These are phyloP conservation scores for Geoglossum glabrum DNA, from an alignment of 495 filamentous ascomycete species.

Conservation along the genomic window DNA sequence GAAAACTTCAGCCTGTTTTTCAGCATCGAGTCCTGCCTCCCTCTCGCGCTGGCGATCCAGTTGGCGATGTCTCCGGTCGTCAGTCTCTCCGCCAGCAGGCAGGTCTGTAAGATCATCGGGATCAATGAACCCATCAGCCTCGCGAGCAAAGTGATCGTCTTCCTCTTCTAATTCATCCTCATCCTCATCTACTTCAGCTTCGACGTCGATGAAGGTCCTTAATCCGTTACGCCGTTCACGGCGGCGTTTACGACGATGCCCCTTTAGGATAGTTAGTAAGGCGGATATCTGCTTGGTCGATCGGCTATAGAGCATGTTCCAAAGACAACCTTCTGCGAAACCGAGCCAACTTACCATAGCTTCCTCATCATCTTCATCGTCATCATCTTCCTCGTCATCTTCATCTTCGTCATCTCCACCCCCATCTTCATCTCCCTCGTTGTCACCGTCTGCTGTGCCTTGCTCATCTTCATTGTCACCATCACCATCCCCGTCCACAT, in stretches of 20 bases:
- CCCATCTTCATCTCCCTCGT: slow-evolving; percentile 11
- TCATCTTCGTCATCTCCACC: slow-evolving; percentile 8
- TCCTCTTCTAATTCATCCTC: slow-evolving; percentile 7
- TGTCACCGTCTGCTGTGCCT: neutral
- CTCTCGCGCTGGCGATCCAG: slow-evolving; percentile 80
- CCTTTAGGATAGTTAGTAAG: neutral
- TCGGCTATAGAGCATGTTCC: neutral
- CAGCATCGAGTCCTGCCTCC: slow-evolving; percentile 69
- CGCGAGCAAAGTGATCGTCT: slow-evolving; percentile 41
- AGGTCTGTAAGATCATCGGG: slow-evolving; percentile 73
- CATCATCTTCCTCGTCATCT: slow-evolving; percentile 5
- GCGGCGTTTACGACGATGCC: slow-evolving; percentile 7
- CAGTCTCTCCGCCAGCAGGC: slow-evolving; percentile 56
- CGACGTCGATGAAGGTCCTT: slow-evolving; percentile 4
- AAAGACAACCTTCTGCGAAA: no score
- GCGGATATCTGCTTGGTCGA: neutral
- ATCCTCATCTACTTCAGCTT: slow-evolving; percentile 3
- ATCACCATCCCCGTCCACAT: neutral
- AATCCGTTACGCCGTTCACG: slow-evolving; percentile 3
- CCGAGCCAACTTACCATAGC: slow-evolving; percentile 2
- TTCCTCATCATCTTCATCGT: slow-evolving; percentile 7
- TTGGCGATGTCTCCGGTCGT: slow-evolving; percentile 84
- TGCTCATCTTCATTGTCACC: neutral
- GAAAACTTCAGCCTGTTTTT: slow-evolving; percentile 74
- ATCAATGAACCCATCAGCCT: slow-evolving; percentile 64